phyloP scores from a whole-genome alignment of 2,329 filamentous ascomycete species.

The Pyrenophora graminea region DNA sequence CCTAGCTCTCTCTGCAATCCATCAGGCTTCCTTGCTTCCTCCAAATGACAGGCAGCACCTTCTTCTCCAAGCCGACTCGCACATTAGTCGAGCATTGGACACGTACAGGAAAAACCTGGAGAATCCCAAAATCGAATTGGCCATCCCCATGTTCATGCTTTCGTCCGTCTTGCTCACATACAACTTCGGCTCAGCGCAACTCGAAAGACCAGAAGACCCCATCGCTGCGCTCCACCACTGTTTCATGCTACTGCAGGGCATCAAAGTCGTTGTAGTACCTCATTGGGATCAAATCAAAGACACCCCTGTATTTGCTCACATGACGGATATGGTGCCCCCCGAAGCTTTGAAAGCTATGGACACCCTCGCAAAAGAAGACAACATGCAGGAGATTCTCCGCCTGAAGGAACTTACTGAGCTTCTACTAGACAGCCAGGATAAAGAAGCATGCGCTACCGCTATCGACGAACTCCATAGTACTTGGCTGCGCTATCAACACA shows the following conservation, averaged over 20 bases:
- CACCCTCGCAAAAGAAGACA: slow-evolving; percentile 17
- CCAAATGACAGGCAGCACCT: slow-evolving; percentile 27
- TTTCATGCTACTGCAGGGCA: slow-evolving; percentile 35
- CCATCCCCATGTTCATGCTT: slow-evolving; percentile 38
- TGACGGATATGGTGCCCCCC: slow-evolving; percentile 16
- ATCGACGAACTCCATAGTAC: slow-evolving; percentile 30
- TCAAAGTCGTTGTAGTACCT: slow-evolving; percentile 31
- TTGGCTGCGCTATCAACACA: slow-evolving; percentile 23
- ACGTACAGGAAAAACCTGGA: slow-evolving; percentile 31
- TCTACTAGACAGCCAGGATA: slow-evolving; percentile 23
- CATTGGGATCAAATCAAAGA: slow-evolving; percentile 28
- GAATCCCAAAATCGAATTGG: slow-evolving; percentile 23
- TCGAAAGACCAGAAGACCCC: slow-evolving; percentile 34
- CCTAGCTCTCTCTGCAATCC: slow-evolving; percentile 36
- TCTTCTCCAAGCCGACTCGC: slow-evolving; percentile 32
- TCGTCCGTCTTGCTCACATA: slow-evolving; percentile 35
- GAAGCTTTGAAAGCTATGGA: slow-evolving; percentile 18
- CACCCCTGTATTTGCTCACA: slow-evolving; percentile 20
- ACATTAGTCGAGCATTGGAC: slow-evolving; percentile 33
- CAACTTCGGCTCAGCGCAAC: slow-evolving; percentile 34
- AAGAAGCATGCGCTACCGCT: slow-evolving; percentile 26
- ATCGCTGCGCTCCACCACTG: slow-evolving; percentile 35
- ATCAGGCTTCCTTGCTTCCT: slow-evolving; percentile 29
- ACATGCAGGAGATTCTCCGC: slow-evolving; percentile 25
- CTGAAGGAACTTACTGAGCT: slow-evolving; percentile 31